A percentile compares a stretch with the other conserved stretches of the same genome.
phyloP scores from a whole-genome alignment of 2,329 filamentous ascomycete genomes.

The Penicillium sp. region DNA sequence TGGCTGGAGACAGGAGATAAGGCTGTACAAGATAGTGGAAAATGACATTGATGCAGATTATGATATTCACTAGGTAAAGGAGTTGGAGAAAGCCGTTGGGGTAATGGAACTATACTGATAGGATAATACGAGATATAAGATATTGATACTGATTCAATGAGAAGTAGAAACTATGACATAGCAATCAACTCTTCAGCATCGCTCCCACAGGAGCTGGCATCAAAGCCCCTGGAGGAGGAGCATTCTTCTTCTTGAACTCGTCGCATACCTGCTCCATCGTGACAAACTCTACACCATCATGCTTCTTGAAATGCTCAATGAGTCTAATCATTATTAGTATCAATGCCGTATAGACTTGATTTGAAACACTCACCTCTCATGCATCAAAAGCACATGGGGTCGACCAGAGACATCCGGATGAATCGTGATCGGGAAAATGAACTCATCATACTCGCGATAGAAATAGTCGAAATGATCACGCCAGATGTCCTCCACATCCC shows the following conservation, averaged over 20 bases:
- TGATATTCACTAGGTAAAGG: background rate
- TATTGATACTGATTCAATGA: background rate
- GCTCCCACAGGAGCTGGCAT: slow-evolving; percentile 19
- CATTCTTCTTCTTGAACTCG: slow-evolving; percentile 26
- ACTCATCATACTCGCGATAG: slow-evolving; percentile 74
- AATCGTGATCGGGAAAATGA: slow-evolving; percentile 74
- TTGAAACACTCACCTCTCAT: slow-evolving; percentile 56
- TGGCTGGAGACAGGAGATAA: background rate
- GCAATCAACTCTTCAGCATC: background rate
- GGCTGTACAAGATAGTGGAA: background rate
- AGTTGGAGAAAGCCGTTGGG: background rate
- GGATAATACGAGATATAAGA: background rate
- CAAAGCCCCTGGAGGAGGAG: slow-evolving; percentile 19
- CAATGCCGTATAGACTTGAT: background rate
- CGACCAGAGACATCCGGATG: slow-evolving; percentile 72
- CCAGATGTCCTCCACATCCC: slow-evolving; percentile 61
- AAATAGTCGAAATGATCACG: slow-evolving; percentile 67
- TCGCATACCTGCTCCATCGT: slow-evolving; percentile 31
- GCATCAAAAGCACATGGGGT: slow-evolving; percentile 72
- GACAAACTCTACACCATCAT: slow-evolving; percentile 30
- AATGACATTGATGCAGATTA: background rate
- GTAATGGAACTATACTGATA: background rate
- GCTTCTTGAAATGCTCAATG: slow-evolving; percentile 30
- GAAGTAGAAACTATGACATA: background rate
- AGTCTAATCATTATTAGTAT: slow-evolving; percentile 18